Conservation (phyloP, 768 basidiomycete species). For the Amylocystis lapponica region DNA sequence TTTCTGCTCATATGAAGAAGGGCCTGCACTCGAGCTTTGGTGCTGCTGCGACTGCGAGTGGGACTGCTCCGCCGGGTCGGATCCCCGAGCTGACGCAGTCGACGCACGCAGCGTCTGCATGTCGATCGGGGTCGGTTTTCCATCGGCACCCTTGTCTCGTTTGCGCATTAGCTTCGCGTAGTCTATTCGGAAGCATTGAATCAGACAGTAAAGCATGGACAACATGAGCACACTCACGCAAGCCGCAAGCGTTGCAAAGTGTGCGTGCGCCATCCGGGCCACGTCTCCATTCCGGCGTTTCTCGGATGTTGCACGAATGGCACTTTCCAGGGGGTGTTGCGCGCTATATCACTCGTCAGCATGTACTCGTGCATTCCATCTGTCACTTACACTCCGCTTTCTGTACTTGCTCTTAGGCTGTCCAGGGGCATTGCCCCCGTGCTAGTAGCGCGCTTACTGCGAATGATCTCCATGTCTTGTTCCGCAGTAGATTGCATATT, state of each 20-base stretch:
- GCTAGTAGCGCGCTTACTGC: constrained; percentile 70
- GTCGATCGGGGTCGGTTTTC: constrained; percentile 54
- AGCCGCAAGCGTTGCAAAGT: constrained; percentile 79
- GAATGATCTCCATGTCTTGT: constrained; percentile 81
- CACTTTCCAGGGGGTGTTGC: constrained; percentile 84
- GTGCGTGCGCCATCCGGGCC: constrained; percentile 83
- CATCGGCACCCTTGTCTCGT: constrained; percentile 61
- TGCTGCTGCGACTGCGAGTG: constrained; percentile 8
- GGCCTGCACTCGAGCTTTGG: constrained; percentile 7
- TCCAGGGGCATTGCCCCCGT: constrained; percentile 42
- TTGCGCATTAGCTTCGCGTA: constrained; percentile 82
- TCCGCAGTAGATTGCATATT: constrained; percentile 61
- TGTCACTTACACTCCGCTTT: constrained; percentile 73
- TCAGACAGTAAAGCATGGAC: constrained; percentile 3
- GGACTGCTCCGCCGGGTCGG: constrained; percentile 9
- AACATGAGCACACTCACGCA: constrained; percentile 51
- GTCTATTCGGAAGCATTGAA: constrained; percentile 35
- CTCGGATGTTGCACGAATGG: constrained; percentile 81
- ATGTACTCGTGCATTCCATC: too few relatives aligned
- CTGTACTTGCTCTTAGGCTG: constrained; percentile 77
- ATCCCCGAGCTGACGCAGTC: constrained; percentile 22
- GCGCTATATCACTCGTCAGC: too few relatives aligned
- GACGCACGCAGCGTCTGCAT: constrained; percentile 71
- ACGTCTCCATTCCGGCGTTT: constrained; percentile 85
- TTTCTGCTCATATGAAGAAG: constrained; percentile 3